Evolutionary conservation across 2,329 filamentous ascomycete species (phyloP).

Genomic region (Xylariaceae sp.): DNA sequence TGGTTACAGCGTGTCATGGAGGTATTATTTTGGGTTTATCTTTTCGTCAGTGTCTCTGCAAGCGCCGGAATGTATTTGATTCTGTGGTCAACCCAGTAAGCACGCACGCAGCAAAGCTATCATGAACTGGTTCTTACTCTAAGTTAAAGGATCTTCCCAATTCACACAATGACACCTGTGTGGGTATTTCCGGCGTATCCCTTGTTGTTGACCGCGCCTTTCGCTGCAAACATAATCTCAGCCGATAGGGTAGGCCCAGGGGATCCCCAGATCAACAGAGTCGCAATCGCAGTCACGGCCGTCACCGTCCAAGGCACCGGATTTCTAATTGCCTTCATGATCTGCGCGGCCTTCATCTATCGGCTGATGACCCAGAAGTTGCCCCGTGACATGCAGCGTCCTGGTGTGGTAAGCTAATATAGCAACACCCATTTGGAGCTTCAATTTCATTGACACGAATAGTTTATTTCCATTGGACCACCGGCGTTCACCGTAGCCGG

Average conservation of each 20-base stretch:
- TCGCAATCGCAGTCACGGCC: constrained; percentile 56
- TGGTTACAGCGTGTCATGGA: constrained; percentile 69
- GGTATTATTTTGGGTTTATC: constrained; percentile 77
- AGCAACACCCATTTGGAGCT: neutral
- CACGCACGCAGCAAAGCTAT: neutral
- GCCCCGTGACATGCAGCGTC: constrained; percentile 74
- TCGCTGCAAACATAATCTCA: constrained; percentile 65
- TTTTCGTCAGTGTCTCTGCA: constrained; percentile 67
- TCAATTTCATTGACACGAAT: constrained; percentile 7
- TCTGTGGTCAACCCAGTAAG: constrained; percentile 67
- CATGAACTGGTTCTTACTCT: neutral
- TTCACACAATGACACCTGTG: constrained; percentile 84
- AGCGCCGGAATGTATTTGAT: constrained; percentile 77
- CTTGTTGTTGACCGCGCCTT: constrained; percentile 75
- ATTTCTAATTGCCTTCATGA: constrained; percentile 71
- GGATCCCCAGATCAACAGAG: constrained; percentile 45
- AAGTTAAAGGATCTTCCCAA: constrained; percentile 58
- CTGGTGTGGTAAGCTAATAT: constrained; percentile 64
- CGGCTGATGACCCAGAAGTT: constrained; percentile 88
- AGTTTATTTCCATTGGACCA: constrained; percentile 83
- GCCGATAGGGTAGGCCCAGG: constrained; percentile 42
- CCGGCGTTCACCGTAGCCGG: constrained; percentile 63
- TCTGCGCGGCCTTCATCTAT: constrained; percentile 84
- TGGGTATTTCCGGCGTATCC: constrained; percentile 91
- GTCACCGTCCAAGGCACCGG: constrained; percentile 60